Percentiles rank a stretch among this genome's conserved stretches.
Evolutionary conservation across 2,329 filamentous ascomycete genomes (phyloP).

Genomic region (Elsinoe australis): DNA sequence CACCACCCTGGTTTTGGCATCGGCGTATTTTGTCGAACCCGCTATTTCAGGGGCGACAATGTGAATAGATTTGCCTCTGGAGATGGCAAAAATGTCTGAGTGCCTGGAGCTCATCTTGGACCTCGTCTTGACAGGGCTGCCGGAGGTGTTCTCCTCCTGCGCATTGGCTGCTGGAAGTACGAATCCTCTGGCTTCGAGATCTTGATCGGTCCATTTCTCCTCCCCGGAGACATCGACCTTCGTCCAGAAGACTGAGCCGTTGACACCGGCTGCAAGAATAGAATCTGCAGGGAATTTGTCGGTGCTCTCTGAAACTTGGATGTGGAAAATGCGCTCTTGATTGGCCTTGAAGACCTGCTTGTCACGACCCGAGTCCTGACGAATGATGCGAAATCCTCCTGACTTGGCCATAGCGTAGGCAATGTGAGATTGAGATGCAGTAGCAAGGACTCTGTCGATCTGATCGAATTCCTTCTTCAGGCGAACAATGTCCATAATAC

Average conservation of each 20-base stretch:
- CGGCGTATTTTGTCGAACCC: slow-evolving; percentile 43
- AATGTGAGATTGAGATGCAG: slow-evolving; percentile 84
- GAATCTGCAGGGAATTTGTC: slow-evolving; percentile 55
- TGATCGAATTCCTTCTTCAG: slow-evolving; percentile 98
- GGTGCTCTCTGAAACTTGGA: slow-evolving; percentile 56
- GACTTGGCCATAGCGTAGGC: slow-evolving; percentile 91
- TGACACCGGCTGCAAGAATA: slow-evolving; percentile 86
- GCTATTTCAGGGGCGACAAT: slow-evolving; percentile 62
- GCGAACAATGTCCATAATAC: slow-evolving; percentile 84
- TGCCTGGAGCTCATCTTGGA: slow-evolving; percentile 83
- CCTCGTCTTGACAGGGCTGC: slow-evolving; percentile 89
- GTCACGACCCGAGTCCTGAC: slow-evolving; percentile 86
- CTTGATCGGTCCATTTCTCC: slow-evolving; percentile 68
- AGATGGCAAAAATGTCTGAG: slow-evolving; percentile 89
- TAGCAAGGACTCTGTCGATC: slow-evolving; percentile 85
- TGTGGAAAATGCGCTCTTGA: slow-evolving; percentile 90
- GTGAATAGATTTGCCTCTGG: slow-evolving; percentile 91
- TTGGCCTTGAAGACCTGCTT: slow-evolving; percentile 86
- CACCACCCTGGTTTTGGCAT: slow-evolving; percentile 52
- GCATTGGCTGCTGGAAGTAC: slow-evolving; percentile 78
- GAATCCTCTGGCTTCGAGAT: slow-evolving; percentile 78
- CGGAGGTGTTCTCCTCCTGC: slow-evolving; percentile 83
- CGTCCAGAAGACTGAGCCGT: slow-evolving; percentile 95
- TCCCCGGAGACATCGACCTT: slow-evolving; percentile 62
- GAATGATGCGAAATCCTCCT: slow-evolving; percentile 84